phyloP scores from a whole-genome alignment of 2,329 filamentous ascomycete species.

The Arthrobotrys sphaeroides region DNA sequence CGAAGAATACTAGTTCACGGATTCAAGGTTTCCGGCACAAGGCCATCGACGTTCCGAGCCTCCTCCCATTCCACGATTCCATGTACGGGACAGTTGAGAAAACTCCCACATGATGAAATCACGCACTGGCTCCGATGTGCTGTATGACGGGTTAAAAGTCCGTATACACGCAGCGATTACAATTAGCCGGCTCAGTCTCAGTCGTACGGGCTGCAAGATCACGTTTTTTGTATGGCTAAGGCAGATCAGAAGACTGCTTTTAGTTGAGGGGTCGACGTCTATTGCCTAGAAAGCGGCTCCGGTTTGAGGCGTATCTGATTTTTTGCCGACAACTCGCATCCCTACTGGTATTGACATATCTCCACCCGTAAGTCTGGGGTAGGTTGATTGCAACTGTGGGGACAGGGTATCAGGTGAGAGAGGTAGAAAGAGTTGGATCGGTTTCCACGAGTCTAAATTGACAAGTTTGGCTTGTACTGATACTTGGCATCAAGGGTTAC shows the following conservation, averaged over 20 bases:
- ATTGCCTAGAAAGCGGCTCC: conserved; percentile 46
- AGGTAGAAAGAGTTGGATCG: conserved; percentile 4
- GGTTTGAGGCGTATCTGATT: conserved; percentile 42
- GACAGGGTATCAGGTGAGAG: conserved; percentile 34
- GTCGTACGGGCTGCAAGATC: conserved; percentile 35
- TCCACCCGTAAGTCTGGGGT: conserved; percentile 24
- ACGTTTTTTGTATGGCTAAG: conserved; percentile 51
- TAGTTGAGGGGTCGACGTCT: conserved; percentile 18
- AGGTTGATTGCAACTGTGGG: conserved; percentile 28
- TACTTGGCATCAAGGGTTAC: conserved; percentile 31
- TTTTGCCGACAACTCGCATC: conserved; percentile 51
- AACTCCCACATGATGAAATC: conserved; percentile 46
- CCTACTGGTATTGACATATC: conserved; percentile 35
- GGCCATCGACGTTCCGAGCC: conserved; percentile 47
- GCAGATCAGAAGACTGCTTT: conserved; percentile 37
- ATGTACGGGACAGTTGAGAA: conserved; percentile 1
- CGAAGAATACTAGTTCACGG: conserved; percentile 42
- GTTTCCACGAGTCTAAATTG: conserved; percentile 13
- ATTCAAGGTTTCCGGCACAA: conserved; percentile 53
- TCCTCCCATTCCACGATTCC: conserved; percentile 32
- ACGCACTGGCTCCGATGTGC: conserved; percentile 26
- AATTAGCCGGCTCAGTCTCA: conserved; percentile 46
- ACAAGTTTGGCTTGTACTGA: conserved; percentile 7
- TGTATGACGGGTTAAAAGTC: conserved; percentile 40
- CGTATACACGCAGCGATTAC: conserved; percentile 43